These are phyloP conservation scores for Cryptococcus depauperatus DNA, from an alignment of 1,284 basidiomycete species.

Conservation along the genomic window DNA sequence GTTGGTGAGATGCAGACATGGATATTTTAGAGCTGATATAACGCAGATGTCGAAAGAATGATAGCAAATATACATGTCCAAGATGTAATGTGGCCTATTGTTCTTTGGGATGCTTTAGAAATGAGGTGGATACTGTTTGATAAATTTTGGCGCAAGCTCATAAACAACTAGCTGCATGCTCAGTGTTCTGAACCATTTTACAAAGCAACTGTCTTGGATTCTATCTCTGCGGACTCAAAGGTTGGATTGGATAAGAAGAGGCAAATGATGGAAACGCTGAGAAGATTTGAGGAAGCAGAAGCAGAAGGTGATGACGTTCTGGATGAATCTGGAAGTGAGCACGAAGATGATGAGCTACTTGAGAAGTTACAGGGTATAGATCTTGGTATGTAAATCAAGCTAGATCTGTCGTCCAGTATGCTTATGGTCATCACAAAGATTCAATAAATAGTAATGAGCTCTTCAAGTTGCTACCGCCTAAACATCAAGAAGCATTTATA, in stretches of 20 bases:
- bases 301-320: conserved; percentile 23
- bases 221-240: conserved; percentile 30
- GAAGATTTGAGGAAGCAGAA: conserved; percentile 37
- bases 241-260: conserved; percentile 36
- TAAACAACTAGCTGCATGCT: conserved; percentile 27
- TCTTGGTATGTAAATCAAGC: conserved; percentile 26
- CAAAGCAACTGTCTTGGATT: conserved; percentile 30
- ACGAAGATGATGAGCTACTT: conserved; percentile 26
- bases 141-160: too few relatives aligned
- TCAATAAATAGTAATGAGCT: conserved; percentile 39
- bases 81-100: conserved; percentile 44
- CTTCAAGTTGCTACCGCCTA: conserved; percentile 35
- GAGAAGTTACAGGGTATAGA: conserved; percentile 30
- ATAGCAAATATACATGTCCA: conserved; percentile 43
- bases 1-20: conserved; percentile 17
- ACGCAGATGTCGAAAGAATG: conserved; percentile 35
- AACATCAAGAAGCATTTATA: conserved; percentile 39
- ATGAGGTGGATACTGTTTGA: conserved; percentile 29
- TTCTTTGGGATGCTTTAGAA: conserved; percentile 40
- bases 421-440: conserved; percentile 23
- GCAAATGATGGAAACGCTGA: conserved; percentile 42
- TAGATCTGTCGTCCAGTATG: not conserved
- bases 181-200: conserved; percentile 47
- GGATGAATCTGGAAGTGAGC: conserved; percentile 21
- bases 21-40: not conserved